Evolutionary conservation across 2,329 filamentous ascomycete species (phyloP).

Genomic region (Didymella pomorum): DNA sequence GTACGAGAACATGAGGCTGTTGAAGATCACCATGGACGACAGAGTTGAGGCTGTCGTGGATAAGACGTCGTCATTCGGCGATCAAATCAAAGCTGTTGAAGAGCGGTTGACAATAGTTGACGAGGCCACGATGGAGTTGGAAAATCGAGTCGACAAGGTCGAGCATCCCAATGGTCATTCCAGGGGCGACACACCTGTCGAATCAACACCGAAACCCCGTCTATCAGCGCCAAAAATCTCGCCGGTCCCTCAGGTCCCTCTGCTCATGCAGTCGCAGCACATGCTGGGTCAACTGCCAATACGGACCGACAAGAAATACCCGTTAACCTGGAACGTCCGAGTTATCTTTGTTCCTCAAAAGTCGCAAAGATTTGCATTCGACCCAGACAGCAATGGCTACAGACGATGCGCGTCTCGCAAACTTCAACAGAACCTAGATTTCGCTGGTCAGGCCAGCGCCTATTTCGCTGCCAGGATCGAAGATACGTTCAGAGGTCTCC

Average conservation of each 20-base stretch:
- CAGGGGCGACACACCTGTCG: conserved; percentile 42
- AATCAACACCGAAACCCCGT: conserved; percentile 38
- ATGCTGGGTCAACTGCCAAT: conserved; percentile 46
- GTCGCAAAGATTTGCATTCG: conserved; percentile 49
- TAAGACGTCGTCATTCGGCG: conserved; percentile 49
- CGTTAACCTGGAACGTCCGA: conserved; percentile 48
- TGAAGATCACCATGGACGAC: conserved; percentile 52
- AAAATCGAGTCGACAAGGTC: conserved; percentile 49
- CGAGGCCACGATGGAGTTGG: conserved; percentile 52
- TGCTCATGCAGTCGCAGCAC: conserved; percentile 41
- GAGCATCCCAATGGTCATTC: conserved; percentile 37
- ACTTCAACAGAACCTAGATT: conserved; percentile 50
- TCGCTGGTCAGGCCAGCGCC: conserved; percentile 48
- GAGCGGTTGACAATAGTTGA: conserved; percentile 51
- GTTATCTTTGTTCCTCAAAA: conserved; percentile 51
- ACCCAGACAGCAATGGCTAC: conserved; percentile 51
- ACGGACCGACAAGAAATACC: conserved; percentile 50
- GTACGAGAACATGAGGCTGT: conserved; percentile 50
- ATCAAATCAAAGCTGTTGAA: conserved; percentile 48
- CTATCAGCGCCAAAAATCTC: conserved; percentile 35
- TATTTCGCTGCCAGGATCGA: conserved; percentile 50
- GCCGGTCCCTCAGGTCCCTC: conserved; percentile 40
- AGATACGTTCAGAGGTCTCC: conserved; percentile 45
- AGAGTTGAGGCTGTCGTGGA: conserved; percentile 53
- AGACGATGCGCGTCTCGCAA: conserved; percentile 50